Evolutionary conservation across 805 yeast genomes (phyloP), one percentile per base, ranked within the genome.

Genomic region (Metschnikowia lunata): DNA sequence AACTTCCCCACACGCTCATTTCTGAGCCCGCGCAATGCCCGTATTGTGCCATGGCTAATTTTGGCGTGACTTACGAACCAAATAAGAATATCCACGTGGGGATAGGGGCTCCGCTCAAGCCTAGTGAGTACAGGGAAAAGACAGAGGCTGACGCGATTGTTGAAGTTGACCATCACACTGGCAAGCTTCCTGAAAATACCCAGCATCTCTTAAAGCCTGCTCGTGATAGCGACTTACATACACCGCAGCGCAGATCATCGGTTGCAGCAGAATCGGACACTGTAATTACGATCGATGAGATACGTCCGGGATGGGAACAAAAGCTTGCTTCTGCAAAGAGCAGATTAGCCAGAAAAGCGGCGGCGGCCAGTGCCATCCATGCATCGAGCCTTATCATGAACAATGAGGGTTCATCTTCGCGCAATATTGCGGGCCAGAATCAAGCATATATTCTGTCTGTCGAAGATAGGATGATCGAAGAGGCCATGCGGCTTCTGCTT

Each of bases 11-110:
- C 42, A 72, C 80, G 31, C 74, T 91, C 43, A 82, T 85, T 1
- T 83, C 95, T 11, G 97, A 90, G 59, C 85, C 91, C 1, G 91
- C 96, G 2, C 76, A 78, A 52, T 91, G 99, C 61, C 98, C 98
- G 0, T 91, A 85, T 61, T 91, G 99, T 69, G 95, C 96, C 1
- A 82, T 83, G 67, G 74, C 86, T 4, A 80, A 85, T 56, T 88
- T 90, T 62, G 95, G 96, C 7, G 83, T 91, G 9, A 80, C 85
- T 0, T 91, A 87, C 62, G 74, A 76, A n/a, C 83, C 91, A 1
- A 85, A 83, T 8, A 40, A 47, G 1, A 67, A 66, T 40, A 67
- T 82, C 42, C 62, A 67, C 47, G 75, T 80, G 2, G 90, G 91
- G 0, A 60, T 80, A 3, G 76, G 71, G 27, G 84, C 84, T 0